Evolutionary conservation across 129 eudicot species (phyloP).

Genomic region (Smallanthus sonchifolius): DNA sequence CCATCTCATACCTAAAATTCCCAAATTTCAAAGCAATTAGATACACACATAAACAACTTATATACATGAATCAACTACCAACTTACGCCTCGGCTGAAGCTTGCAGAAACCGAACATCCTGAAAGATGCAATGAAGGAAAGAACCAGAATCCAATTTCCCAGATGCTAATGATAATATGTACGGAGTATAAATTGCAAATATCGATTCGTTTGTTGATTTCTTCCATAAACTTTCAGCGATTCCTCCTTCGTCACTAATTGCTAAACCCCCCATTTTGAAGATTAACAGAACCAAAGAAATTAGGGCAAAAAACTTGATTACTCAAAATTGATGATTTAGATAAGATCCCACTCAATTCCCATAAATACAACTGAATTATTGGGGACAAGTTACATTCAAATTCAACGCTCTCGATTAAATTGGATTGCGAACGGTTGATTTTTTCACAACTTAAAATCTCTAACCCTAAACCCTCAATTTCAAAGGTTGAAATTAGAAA

Average conservation of each 20-base stretch:
- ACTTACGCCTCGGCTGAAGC: conserved; percentile 55
- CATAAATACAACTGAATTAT: conserved; percentile 4
- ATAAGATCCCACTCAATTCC: background rate
- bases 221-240: conserved; percentile 44
- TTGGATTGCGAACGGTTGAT: background rate
- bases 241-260: conserved; percentile 37
- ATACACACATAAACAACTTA: background rate
- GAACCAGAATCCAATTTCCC: conserved; percentile 45
- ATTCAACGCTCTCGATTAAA: conserved; percentile 7
- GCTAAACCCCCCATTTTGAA: conserved; percentile 35
- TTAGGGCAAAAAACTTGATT: background rate
- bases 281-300: background rate
- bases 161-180: conserved; percentile 47
- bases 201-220: conserved; percentile 47
- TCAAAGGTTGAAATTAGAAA: background rate
- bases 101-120: conserved; percentile 52
- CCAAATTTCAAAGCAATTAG: conserved; percentile 2
- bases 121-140: conserved; percentile 48
- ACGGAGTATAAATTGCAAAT: conserved; percentile 50
- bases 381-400: background rate
- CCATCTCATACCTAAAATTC: conserved; percentile 44
- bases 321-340: conserved; percentile 1
- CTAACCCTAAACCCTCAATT: conserved; percentile 3
- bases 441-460: background rate
- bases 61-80: background rate